Base-by-base conservation (phyloP, 176 grass and related monocot species). In the Chloris gayana region DNA sequence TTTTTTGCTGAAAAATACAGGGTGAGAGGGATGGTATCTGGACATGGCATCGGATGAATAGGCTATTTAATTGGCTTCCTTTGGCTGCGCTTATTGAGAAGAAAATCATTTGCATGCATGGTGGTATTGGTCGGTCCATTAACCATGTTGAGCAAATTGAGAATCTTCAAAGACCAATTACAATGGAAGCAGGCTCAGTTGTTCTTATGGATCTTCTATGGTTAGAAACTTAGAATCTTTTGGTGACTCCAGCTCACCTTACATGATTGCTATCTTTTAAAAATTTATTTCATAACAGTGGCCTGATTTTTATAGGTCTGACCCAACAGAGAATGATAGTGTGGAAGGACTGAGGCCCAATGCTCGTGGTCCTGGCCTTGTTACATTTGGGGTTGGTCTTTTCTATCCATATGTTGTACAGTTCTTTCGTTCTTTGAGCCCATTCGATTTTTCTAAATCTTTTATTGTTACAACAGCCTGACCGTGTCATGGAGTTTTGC, bases 101-200 rank as follows among this genome's bases (percentile, higher is more conserved):
- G 86, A 99, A 99, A 91, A 99, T 99, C 26, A 96, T 99, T 53
- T 99, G 97, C 79, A 99, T 99, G 97, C 97, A 99, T 87, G 97
- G 97, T 84, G 97, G 97, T 75, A 99, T 99, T 41, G 97, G 97
- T 73, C 90, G 97, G 24, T 99, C 97, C 22, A 99, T 99, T 49
- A 99, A 99, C 80, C 97, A 99, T 90, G 81, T 99, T 22, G 97
- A 99, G 67, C 97, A 99, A 81, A 96, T 99, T 35, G 97, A 93
- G 73, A 99, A 87, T 74, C 97, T 99, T 79, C 97, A 99, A 76
- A 89, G 97, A 67, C 97, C 97, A 42, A 99, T 96, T 88, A 90
- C 97, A 10, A 96, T 99, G 97, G 97, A 99, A 90, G 89, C 97
- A 54, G 97, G 97, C 47, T 95, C 97, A 14, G 87, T 99, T 86